Percentiles rank a stretch among this genome's conserved stretches.
phyloP scores from a whole-genome alignment of 495 filamentous ascomycete species.

The Aspergillus heteromorphus region DNA sequence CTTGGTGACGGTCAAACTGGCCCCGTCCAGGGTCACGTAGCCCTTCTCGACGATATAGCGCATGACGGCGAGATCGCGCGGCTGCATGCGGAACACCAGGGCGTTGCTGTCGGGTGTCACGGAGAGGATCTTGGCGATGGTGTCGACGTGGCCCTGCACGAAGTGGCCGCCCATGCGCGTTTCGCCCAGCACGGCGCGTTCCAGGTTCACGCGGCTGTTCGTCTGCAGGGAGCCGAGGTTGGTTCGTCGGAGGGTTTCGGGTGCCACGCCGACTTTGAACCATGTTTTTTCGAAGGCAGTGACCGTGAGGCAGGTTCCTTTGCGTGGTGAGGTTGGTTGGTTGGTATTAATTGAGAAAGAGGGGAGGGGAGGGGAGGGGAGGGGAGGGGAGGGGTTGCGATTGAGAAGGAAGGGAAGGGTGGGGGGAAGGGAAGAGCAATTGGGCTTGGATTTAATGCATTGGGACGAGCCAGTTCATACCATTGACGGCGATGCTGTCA shows the following conservation, averaged over 20 bases:
- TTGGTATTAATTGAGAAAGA: neutral
- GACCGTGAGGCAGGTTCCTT: constrained; percentile 81
- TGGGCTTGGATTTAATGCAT: neutral
- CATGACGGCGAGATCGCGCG: constrained; percentile 60
- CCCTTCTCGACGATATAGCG: constrained; percentile 94
- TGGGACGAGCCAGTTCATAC: constrained; percentile 34
- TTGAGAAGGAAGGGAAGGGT: neutral
- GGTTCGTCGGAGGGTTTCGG: constrained; percentile 93
- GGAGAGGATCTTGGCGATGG: constrained; percentile 64
- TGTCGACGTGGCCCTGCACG: constrained; percentile 94
- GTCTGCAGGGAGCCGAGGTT: constrained; percentile 71
- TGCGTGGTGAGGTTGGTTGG: constrained; percentile 2
- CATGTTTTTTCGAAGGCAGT: constrained; percentile 61
- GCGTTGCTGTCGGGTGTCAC: constrained; percentile 79
- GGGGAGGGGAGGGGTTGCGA: neutral
- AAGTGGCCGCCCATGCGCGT: constrained; percentile 76
- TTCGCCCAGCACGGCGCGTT: constrained; percentile 79
- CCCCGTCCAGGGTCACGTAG: constrained; percentile 92
- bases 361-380: neutral
- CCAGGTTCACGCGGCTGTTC: constrained; percentile 72
- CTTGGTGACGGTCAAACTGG: constrained; percentile 84
- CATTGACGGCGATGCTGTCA: constrained; percentile 91
- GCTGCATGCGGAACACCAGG: constrained; percentile 74
- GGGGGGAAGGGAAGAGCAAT: neutral
- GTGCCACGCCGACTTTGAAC: constrained; percentile 94